Evolutionary conservation across 2,329 filamentous ascomycete genomes (phyloP), one percentile per base, ranked within the genome.

Genomic region (Aspergillus proliferans): DNA sequence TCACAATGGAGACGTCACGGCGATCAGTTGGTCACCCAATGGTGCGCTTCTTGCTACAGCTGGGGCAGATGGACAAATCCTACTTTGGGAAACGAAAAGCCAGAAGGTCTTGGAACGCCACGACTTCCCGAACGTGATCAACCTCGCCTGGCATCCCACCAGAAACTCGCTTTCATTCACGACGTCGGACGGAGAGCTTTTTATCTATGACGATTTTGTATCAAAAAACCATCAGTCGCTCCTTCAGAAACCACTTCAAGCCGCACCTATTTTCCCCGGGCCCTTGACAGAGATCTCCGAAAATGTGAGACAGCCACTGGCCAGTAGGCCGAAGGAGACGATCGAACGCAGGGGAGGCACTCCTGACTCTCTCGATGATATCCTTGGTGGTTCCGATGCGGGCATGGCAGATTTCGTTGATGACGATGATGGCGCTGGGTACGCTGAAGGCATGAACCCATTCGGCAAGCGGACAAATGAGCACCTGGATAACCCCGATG

Each of bases 371-470:
- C 75, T 95, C 2, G 89, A 93, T 65, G 89, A 90, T 46, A 82
- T 95, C n/a, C 77, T 95, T 2, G 81, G 82, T 0, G 38, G 38
- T 4, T 76, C 58, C 62, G 84, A 71, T 75, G 77, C 79, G 40
- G 80, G 78, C 19, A 81, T 81, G 55, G 87, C 89, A 39, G 88
- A 89, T 54, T 98, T 97, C 65, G 88, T 98, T 1, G 84, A 90
- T 4, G 93, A 98, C 60, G 93, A 98, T 55, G 93, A 98, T 63
- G 91, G 91, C 9, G 92, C 90, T 30, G 93, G 92, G 39, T 97
- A 97, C 68, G 80, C 84, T 1, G 72, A 85, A 38, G 82, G 76
- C 7, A 73, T 84, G 15, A 87, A 84, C 53, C 70, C 69, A 58
- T 82, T 76, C 51, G 82, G 84, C 4, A 88, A 88, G 63, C 78